phyloP scores from a whole-genome alignment of 768 basidiomycete species.

The Leccinum rimulosum region DNA sequence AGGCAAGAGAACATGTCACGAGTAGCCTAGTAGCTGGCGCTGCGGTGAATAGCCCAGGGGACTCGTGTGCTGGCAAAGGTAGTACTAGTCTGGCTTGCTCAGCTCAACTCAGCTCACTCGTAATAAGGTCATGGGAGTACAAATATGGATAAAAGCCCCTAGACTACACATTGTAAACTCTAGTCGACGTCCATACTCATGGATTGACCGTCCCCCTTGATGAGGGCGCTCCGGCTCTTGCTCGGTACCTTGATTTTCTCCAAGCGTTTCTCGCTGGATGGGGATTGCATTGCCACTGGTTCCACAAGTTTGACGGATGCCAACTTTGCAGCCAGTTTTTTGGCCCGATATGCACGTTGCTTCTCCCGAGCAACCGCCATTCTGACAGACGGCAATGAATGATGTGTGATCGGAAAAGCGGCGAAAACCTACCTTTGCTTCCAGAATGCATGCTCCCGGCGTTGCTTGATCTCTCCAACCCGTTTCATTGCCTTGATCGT shows the following conservation, averaged over 20 bases:
- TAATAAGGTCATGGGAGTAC: conserved; percentile 7
- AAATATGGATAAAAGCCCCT: conserved; percentile 24
- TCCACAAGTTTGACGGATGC: conserved; percentile 63
- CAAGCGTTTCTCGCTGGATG: conserved; percentile 48
- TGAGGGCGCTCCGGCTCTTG: conserved; percentile 67
- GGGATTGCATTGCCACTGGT: conserved; percentile 48
- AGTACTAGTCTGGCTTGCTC: background rate
- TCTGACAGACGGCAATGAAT: conserved; percentile 38
- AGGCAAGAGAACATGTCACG: conserved; percentile 16
- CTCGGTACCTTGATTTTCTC: conserved; percentile 77
- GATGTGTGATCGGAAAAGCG: background rate
- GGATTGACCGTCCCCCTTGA: conserved; percentile 78
- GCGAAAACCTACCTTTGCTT: conserved; percentile 69
- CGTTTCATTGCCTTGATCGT: conserved; percentile 97
- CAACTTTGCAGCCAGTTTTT: conserved; percentile 51
- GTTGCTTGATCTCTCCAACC: conserved; percentile 85
- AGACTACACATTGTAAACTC: conserved; percentile 9
- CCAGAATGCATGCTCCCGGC: conserved; percentile 93
- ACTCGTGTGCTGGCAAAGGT: conserved; percentile 1
- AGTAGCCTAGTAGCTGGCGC: background rate
- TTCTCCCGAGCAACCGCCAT: conserved; percentile 85
- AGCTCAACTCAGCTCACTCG: background rate
- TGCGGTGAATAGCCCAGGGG: conserved; percentile 6
- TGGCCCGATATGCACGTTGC: conserved; percentile 69
- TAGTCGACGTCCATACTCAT: conserved; percentile 92